Conservation (phyloP, 257 asterid genomes). For the Haberlea rhodopensis region DNA sequence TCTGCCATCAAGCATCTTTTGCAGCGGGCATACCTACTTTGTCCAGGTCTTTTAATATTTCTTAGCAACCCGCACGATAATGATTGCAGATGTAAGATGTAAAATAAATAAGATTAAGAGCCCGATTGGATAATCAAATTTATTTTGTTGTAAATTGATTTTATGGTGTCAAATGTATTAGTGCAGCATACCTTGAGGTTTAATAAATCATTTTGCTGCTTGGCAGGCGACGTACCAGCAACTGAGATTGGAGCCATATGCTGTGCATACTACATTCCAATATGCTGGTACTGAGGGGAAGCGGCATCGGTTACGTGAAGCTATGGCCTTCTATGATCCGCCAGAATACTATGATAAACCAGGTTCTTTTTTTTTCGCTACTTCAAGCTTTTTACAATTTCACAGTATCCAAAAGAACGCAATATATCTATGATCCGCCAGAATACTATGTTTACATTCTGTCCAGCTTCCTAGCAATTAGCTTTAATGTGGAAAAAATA, state of each 20-base stretch:
- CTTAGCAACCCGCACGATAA: neutral
- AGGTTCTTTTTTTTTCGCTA: slow-evolving; percentile 61
- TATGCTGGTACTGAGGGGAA: slow-evolving; percentile 97
- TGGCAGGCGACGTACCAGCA: slow-evolving; percentile 80
- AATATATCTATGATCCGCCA: too few relatives aligned
- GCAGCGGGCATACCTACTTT: slow-evolving; percentile 97
- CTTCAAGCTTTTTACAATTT: too few relatives aligned
- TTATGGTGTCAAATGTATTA: slow-evolving; percentile 17
- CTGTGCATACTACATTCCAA: slow-evolving; percentile 97
- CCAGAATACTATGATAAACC: slow-evolving; percentile 82
- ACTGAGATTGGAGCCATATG: slow-evolving; percentile 84
- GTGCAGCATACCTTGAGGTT: slow-evolving; percentile 12
- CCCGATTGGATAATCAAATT: neutral
- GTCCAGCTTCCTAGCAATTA: neutral
- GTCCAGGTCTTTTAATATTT: slow-evolving; percentile 64
- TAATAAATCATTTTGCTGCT: slow-evolving; percentile 23
- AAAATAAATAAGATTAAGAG: slow-evolving; percentile 8
- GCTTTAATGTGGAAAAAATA: neutral
- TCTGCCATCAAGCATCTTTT: slow-evolving; percentile 94
- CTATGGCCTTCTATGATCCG: slow-evolving; percentile 82
- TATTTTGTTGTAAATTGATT: too few relatives aligned
- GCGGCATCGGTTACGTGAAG: slow-evolving; percentile 97
- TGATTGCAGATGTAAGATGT: slow-evolving; percentile 9
- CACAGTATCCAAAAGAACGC: neutral
- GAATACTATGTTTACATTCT: neutral